Conservation (phyloP, 257 asterid species). For the Gynochthodes officinalis region DNA sequence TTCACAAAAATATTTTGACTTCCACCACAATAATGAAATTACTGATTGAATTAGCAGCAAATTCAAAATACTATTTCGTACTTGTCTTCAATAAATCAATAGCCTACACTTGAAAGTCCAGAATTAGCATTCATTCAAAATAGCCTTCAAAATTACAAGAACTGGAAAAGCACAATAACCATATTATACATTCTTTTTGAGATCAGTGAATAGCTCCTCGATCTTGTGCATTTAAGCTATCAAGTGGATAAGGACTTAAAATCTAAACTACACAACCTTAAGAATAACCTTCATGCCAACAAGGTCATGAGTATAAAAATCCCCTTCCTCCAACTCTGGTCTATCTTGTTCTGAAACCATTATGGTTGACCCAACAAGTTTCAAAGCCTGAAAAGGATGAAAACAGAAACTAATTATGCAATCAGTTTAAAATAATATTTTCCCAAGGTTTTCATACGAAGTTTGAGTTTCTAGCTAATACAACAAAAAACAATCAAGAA, state of each 20-base stretch:
- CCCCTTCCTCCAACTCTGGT: conserved; percentile 83
- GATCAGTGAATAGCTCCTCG: not conserved
- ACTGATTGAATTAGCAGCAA: not conserved
- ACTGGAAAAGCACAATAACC: not conserved
- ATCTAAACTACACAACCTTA: conserved; percentile 53
- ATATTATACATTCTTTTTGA: not conserved
- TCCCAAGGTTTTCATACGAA: not conserved
- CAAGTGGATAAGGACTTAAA: not conserved
- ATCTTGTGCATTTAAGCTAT: not conserved
- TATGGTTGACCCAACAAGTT: conserved; percentile 85
- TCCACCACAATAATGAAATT: not conserved
- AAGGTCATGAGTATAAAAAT: conserved; percentile 78
- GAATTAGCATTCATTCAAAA: not conserved
- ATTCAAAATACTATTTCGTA: not conserved
- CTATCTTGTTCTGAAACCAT: conserved; percentile 74
- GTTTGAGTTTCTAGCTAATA: not conserved
- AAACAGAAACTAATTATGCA: not conserved
- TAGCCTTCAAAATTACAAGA: not conserved
- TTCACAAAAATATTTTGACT: not conserved
- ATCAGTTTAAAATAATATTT: no score
- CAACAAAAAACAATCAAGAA: not conserved
- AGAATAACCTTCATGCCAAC: conserved; percentile 82
- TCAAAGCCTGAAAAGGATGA: conserved; percentile 59
- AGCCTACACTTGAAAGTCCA: not conserved
- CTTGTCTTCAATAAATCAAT: not conserved